Conservation (phyloP, 2,329 filamentous ascomycete species). For the Mollisiaceae sp. region DNA sequence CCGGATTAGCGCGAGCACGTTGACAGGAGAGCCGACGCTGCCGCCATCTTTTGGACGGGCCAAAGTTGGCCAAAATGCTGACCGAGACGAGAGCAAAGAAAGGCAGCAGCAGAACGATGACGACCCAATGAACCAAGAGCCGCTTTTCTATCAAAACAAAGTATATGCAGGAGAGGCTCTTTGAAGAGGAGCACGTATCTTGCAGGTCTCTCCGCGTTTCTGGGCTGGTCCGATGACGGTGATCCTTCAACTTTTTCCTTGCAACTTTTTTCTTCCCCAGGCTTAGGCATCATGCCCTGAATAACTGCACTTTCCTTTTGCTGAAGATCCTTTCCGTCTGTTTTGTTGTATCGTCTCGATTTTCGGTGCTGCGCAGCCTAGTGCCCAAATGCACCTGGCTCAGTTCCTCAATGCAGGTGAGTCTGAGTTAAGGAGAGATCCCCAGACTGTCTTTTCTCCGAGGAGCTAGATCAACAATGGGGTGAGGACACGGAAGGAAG, state of each 20-base stretch:
- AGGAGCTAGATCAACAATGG: not conserved
- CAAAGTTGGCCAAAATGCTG: slow-evolving; percentile 11
- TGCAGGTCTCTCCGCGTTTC: not conserved
- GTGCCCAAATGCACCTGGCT: slow-evolving; percentile 3
- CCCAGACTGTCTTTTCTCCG: slow-evolving; percentile 7
- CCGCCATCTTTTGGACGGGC: slow-evolving; percentile 14
- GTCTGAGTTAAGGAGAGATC: not conserved
- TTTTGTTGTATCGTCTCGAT: slow-evolving; percentile 11
- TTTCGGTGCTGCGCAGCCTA: not conserved
- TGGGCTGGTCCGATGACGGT: slow-evolving; percentile 18
- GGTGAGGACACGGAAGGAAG: slow-evolving; percentile 11
- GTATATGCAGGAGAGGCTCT: not conserved
- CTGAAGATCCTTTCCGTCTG: slow-evolving; percentile 9
- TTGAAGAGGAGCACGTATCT: not conserved
- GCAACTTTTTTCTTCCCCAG: slow-evolving; percentile 15
- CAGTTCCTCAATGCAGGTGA: slow-evolving; percentile 11
- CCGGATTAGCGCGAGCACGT: slow-evolving; percentile 4
- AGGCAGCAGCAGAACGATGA: not conserved
- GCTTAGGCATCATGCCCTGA: slow-evolving; percentile 5
- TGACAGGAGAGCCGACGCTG: slow-evolving; percentile 22
- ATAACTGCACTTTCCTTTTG: slow-evolving; percentile 18
- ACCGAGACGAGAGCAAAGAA: slow-evolving; percentile 4
- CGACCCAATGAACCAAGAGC: slow-evolving; percentile 12
- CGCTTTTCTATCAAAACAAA: slow-evolving; percentile 27
- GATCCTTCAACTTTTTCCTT: slow-evolving; percentile 18